Evolutionary conservation across 2,329 filamentous ascomycete genomes (phyloP).

Genomic region (Mycosphaerella arachidis): DNA sequence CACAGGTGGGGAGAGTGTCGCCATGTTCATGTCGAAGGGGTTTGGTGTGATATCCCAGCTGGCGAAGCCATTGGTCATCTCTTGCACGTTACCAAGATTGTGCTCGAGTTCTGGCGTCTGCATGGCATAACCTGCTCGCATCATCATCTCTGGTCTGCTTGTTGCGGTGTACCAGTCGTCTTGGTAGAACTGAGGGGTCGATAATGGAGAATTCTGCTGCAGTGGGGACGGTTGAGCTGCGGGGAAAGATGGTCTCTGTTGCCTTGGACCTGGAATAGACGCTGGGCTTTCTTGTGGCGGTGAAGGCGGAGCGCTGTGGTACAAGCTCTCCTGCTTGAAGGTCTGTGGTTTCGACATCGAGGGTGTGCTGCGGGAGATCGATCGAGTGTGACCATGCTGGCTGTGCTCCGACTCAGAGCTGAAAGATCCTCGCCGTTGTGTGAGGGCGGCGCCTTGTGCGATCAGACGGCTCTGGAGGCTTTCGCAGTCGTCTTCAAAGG

Average conservation of each 20-base stretch:
- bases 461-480: slow-evolving; percentile 54
- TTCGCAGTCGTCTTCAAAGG: slow-evolving; percentile 56
- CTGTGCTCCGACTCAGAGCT: slow-evolving; percentile 56
- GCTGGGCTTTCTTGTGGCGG: slow-evolving; percentile 27
- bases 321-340: slow-evolving; percentile 20
- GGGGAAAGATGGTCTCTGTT: slow-evolving; percentile 12
- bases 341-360: slow-evolving; percentile 26
- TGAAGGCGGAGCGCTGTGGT: slow-evolving; percentile 26
- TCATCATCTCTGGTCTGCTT: slow-evolving; percentile 17
- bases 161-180: slow-evolving; percentile 27
- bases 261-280: slow-evolving; percentile 1
- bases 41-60: slow-evolving; percentile 10
- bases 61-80: slow-evolving; percentile 1
- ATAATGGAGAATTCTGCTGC: slow-evolving; percentile 22
- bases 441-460: slow-evolving; percentile 48
- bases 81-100: slow-evolving; percentile 5
- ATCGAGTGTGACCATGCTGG: slow-evolving; percentile 34
- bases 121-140: slow-evolving; percentile 22
- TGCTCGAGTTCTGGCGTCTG: slow-evolving; percentile 15
- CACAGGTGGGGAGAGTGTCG: slow-evolving; percentile 1
- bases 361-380: slow-evolving; percentile 34
- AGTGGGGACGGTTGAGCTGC: slow-evolving; percentile 22
- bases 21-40: slow-evolving; percentile 12
- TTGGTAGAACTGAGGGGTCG: slow-evolving; percentile 30
- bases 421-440: slow-evolving; percentile 50